These are phyloP conservation scores for Xylaria digitata DNA, from an alignment of 2,329 filamentous ascomycete genomes.

Conservation along the genomic window DNA sequence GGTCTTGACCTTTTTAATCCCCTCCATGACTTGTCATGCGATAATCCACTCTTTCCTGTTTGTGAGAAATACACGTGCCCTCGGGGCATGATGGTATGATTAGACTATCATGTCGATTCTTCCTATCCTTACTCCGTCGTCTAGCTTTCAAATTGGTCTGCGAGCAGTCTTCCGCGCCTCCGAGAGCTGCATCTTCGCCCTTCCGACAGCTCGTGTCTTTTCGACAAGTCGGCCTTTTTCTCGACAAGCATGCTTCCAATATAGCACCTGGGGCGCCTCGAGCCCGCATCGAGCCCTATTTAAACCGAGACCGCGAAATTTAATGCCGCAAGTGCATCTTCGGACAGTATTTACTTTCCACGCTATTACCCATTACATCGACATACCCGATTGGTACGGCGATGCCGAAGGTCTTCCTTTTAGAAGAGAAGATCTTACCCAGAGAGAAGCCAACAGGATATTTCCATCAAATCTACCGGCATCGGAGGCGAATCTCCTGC, in stretches of 20 bases:
- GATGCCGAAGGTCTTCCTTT: constrained; percentile 68
- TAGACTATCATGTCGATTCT: constrained; percentile 48
- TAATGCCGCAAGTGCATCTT: constrained; percentile 40
- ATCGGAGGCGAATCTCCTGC: constrained; percentile 62
- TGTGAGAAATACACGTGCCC: constrained; percentile 24
- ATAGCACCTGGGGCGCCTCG: constrained; percentile 36
- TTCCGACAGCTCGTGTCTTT: constrained; percentile 39
- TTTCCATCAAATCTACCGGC: constrained; percentile 63
- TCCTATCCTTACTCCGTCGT: constrained; percentile 42
- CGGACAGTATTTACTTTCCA: constrained; percentile 49
- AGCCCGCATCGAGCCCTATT: constrained; percentile 27
- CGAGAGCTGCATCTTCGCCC: constrained; percentile 37
- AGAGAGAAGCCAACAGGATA: constrained; percentile 59
- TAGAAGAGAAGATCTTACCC: constrained; percentile 59
- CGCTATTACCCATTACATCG: constrained; percentile 64
- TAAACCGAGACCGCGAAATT: constrained; percentile 23
- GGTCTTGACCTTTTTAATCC: neutral
- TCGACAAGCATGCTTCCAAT: constrained; percentile 39
- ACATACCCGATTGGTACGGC: constrained; percentile 67
- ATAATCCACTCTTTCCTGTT: constrained; percentile 13
- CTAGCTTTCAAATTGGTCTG: constrained; percentile 49
- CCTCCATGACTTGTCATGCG: constrained; percentile 21
- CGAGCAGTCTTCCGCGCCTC: constrained; percentile 46
- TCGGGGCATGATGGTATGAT: constrained; percentile 46
- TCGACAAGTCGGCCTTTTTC: constrained; percentile 36